A percentile compares a stretch with the other conserved stretches of the same genome.
These are phyloP conservation scores for Leavenworthia alabamica DNA, from an alignment of 345 rosid species.

Conservation along the genomic window DNA sequence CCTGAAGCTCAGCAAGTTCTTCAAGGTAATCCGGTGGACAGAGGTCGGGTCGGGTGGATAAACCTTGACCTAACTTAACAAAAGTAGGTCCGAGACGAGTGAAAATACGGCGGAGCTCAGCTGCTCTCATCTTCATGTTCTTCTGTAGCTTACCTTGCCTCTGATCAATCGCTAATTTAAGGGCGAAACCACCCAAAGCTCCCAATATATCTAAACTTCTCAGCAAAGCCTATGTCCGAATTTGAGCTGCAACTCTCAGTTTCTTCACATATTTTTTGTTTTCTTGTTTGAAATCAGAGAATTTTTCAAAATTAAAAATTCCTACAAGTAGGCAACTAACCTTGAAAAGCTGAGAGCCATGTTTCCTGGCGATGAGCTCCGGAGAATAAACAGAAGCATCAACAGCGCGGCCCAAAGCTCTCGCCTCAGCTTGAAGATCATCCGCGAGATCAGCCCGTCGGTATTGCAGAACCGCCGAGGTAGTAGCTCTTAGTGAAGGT, in stretches of 20 bases:
- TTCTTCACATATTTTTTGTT: background rate
- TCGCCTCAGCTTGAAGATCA: conserved; percentile 77
- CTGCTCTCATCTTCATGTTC: conserved; percentile 70
- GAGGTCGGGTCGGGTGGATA: conserved; percentile 92
- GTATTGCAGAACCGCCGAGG: conserved; percentile 19
- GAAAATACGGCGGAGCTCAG: conserved; percentile 58
- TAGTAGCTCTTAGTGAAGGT: conserved; percentile 4
- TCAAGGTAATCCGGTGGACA: conserved; percentile 93
- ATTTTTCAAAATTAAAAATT: background rate
- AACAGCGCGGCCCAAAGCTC: conserved; percentile 77
- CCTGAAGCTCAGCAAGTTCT: conserved; percentile 93
- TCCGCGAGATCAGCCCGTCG: conserved; percentile 45
- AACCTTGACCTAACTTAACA: conserved; percentile 94
- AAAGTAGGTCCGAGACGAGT: conserved; percentile 90
- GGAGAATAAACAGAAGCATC: conserved; percentile 76
- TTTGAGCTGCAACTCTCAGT: background rate
- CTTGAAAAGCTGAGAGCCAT: conserved; percentile 74
- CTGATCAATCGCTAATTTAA: conserved; percentile 60
- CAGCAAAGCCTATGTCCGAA: conserved; percentile 45
- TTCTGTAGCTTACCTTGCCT: conserved; percentile 51
- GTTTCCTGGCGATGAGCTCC: conserved; percentile 57
- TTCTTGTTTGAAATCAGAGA: background rate
- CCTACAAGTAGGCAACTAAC: conserved; percentile 26
- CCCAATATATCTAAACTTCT: conserved; percentile 68
- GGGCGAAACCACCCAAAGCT: conserved; percentile 61